A percentile compares a stretch with the other conserved stretches of the same genome.
Evolutionary conservation across 768 basidiomycete genomes (phyloP).

Genomic region (Trametes punicea): DNA sequence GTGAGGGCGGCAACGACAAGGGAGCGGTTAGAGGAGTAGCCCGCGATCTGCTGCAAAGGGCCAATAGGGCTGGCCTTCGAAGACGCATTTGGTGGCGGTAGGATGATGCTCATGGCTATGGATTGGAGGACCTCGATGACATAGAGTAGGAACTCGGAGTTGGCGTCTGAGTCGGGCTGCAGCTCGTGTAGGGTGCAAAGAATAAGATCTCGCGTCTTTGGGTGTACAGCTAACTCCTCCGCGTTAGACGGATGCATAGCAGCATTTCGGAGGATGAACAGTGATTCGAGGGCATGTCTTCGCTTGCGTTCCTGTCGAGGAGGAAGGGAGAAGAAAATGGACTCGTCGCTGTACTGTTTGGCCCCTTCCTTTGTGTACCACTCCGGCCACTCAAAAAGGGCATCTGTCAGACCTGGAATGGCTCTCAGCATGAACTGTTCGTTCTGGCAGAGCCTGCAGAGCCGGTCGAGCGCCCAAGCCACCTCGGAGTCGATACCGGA

Average conservation of each 20-base stretch:
- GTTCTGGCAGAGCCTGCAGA: slow-evolving; percentile 76
- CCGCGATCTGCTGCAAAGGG: slow-evolving; percentile 53
- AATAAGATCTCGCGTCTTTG: slow-evolving; percentile 63
- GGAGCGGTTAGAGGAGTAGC: slow-evolving; percentile 65
- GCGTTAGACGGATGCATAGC: slow-evolving; percentile 69
- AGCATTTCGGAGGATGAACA: slow-evolving; percentile 85
- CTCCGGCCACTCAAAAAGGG: slow-evolving; percentile 85
- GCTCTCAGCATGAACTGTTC: slow-evolving; percentile 70
- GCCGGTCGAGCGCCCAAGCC: slow-evolving; percentile 85
- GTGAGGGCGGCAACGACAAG: slow-evolving; percentile 66
- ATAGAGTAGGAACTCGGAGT: slow-evolving; percentile 69
- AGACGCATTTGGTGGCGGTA: slow-evolving; percentile 34
- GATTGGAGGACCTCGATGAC: slow-evolving; percentile 69
- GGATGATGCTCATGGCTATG: slow-evolving; percentile 45
- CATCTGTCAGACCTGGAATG: slow-evolving; percentile 78
- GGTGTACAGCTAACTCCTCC: slow-evolving; percentile 52
- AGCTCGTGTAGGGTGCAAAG: slow-evolving; percentile 63
- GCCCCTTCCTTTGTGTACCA: slow-evolving; percentile 72
- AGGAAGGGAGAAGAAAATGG: slow-evolving; percentile 53
- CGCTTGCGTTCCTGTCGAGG: slow-evolving; percentile 51
- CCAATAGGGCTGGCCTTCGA: slow-evolving; percentile 48
- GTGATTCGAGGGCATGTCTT: slow-evolving; percentile 79
- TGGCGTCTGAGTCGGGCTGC: slow-evolving; percentile 57
- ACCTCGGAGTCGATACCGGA: slow-evolving; percentile 82
- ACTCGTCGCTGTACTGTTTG: slow-evolving; percentile 39